Conservation (phyloP, 805 yeast species). For the Metschnikowia hibisci region DNA sequence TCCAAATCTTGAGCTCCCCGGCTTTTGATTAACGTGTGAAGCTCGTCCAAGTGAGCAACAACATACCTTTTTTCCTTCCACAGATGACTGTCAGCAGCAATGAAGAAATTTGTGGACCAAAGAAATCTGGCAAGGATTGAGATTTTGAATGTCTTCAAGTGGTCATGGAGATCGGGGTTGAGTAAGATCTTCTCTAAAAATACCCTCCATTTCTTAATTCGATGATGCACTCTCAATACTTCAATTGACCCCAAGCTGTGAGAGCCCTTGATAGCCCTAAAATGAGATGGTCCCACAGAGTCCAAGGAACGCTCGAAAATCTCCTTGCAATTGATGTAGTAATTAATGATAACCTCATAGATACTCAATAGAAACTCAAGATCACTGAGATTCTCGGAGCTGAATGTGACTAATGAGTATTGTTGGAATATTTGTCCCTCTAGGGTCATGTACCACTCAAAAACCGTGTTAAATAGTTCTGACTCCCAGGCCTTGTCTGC, state of each 20-base stretch:
- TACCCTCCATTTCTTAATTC: slow-evolving; percentile 47
- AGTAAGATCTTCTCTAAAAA: background rate
- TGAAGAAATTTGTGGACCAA: slow-evolving; percentile 30
- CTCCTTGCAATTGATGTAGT: slow-evolving; percentile 31
- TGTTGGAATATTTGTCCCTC: slow-evolving; percentile 21
- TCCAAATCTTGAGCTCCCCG: slow-evolving; percentile 15
- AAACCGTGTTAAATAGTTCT: slow-evolving; percentile 29
- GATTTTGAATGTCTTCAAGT: background rate
- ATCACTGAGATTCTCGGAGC: background rate
- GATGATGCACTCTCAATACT: slow-evolving; percentile 36
- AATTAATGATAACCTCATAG: slow-evolving; percentile 46
- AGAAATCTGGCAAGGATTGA: slow-evolving; percentile 9
- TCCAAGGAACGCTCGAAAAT: slow-evolving; percentile 22
- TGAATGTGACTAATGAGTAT: slow-evolving; percentile 1
- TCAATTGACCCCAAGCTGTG: slow-evolving; percentile 36
- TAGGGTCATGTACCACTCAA: slow-evolving; percentile 32
- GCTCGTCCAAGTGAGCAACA: slow-evolving; percentile 44
- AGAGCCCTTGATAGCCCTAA: slow-evolving; percentile 17
- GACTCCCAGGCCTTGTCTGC: slow-evolving; percentile 9
- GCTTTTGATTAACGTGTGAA: slow-evolving; percentile 12
- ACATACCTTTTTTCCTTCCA: slow-evolving; percentile 30
- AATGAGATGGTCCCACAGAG: slow-evolving; percentile 15
- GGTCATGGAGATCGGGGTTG: background rate
- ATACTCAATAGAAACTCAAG: slow-evolving; percentile 34
- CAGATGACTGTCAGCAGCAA: slow-evolving; percentile 23